A percentile compares a stretch with the other conserved stretches of the same genome.
Conservation (phyloP, 2,329 filamentous ascomycete genomes). For the Aphanoascus verrucosus region DNA sequence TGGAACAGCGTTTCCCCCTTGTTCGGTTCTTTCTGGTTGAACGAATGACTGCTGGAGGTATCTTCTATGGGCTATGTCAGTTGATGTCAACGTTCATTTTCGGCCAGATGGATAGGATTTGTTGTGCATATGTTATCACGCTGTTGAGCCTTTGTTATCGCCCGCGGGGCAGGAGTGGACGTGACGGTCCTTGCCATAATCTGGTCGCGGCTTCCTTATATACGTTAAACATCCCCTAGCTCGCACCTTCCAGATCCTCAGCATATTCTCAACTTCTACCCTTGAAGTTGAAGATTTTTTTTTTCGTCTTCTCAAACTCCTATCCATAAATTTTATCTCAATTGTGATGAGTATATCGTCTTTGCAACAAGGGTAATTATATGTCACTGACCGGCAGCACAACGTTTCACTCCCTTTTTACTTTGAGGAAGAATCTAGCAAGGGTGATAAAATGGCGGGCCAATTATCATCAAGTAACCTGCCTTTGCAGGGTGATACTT, state of each 20-base stretch:
- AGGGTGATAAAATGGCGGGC: constrained; percentile 2
- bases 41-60: too few relatives aligned
- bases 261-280: not conserved
- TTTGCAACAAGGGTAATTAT: not conserved
- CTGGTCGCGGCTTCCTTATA: not conserved
- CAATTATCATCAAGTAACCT: not conserved
- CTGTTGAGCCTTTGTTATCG: not conserved
- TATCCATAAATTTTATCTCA: not conserved
- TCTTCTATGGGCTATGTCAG: too few relatives aligned
- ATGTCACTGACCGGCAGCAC: constrained; percentile 1
- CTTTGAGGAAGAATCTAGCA: not conserved
- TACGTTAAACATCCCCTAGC: not conserved
- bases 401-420: not conserved
- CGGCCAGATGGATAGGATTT: not conserved
- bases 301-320: not conserved
- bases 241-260: not conserved
- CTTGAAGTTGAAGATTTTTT: not conserved
- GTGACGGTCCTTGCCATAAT: not conserved
- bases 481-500: not conserved
- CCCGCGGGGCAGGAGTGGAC: not conserved
- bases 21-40: too few relatives aligned
- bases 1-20: too few relatives aligned
- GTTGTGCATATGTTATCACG: not conserved
- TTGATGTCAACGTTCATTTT: too few relatives aligned
- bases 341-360: not conserved